Evolutionary conservation across 208 protist species (phyloP).

Genomic region (Sergeia podlipaevii): DNA sequence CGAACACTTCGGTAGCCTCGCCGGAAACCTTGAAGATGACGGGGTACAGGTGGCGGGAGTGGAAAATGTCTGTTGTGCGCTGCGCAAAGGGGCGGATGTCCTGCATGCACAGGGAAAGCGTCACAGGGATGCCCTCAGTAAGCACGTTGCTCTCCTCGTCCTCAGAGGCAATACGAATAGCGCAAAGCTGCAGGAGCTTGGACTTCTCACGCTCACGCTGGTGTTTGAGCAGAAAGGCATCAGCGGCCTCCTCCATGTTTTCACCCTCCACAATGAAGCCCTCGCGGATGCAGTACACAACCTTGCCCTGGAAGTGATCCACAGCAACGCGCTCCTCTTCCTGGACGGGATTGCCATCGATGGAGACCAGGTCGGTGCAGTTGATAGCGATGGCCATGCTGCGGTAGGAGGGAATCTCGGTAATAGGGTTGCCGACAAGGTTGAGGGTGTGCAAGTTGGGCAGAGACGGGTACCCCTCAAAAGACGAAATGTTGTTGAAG

Average conservation of each 20-base stretch:
- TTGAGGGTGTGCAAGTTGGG: constrained; percentile 90
- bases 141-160: constrained; percentile 56
- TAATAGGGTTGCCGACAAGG: constrained; percentile 89
- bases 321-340: constrained; percentile 82
- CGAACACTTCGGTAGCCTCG: constrained; percentile 88
- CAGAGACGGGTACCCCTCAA: constrained; percentile 79
- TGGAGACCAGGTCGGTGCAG: constrained; percentile 68
- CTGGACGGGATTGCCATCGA: constrained; percentile 85
- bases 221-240: constrained; percentile 82
- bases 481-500: constrained; percentile 91
- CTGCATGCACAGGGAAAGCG: constrained; percentile 88
- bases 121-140: constrained; percentile 78
- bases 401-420: constrained; percentile 80
- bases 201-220: constrained; percentile 67
- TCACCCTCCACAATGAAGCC: constrained; percentile 89
- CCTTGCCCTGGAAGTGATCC: constrained; percentile 87
- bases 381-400: constrained; percentile 91
- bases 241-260: constrained; percentile 72
- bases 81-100: constrained; percentile 80
- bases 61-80: constrained; percentile 79
- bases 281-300: constrained; percentile 86
- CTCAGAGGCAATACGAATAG: constrained; percentile 69
- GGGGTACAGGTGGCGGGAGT: constrained; percentile 82
- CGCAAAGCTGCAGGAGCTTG: constrained; percentile 76
- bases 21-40: constrained; percentile 88